phyloP scores from a whole-genome alignment of 768 basidiomycete genomes.

The Hericium rajendrae region DNA sequence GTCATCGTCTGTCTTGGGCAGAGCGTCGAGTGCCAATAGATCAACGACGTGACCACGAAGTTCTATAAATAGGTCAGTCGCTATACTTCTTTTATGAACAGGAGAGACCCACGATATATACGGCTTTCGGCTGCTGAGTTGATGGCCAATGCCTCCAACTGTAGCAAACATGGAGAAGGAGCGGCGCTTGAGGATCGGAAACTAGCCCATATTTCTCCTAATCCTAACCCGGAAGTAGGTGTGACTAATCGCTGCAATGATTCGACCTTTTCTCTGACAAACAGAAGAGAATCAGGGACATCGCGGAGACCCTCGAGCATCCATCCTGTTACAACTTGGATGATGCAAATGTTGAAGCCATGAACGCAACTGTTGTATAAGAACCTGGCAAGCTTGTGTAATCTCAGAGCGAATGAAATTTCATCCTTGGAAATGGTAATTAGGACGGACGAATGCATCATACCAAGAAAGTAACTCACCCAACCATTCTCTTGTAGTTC shows the following conservation, averaged over 20 bases:
- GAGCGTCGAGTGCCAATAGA: not conserved
- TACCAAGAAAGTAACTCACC: not conserved
- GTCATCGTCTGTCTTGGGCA: not conserved
- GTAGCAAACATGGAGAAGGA: not conserved
- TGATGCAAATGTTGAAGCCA: conserved; percentile 38
- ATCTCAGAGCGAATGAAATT: conserved; percentile 4
- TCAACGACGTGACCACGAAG: not conserved
- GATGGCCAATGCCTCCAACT: not conserved
- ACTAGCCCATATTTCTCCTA: conserved; percentile 62
- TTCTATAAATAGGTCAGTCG: not conserved
- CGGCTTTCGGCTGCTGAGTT: not conserved
- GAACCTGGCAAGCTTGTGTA: conserved; percentile 7
- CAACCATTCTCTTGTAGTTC: not conserved
- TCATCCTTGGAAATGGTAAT: conserved; percentile 2
- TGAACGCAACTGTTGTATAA: not conserved
- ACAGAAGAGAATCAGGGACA: conserved; percentile 25
- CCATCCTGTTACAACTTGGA: conserved; percentile 49
- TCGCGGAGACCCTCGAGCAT: conserved; percentile 28
- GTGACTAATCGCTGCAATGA: conserved; percentile 40
- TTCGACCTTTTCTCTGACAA: conserved; percentile 23
- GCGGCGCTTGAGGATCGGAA: conserved; percentile 19
- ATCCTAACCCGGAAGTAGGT: conserved; percentile 60
- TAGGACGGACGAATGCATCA: not conserved
- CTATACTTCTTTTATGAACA: not conserved
- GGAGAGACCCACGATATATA: not conserved